Evolutionary conservation across 2,329 filamentous ascomycete species (phyloP).

Genomic region (Falciphora oryzae): DNA sequence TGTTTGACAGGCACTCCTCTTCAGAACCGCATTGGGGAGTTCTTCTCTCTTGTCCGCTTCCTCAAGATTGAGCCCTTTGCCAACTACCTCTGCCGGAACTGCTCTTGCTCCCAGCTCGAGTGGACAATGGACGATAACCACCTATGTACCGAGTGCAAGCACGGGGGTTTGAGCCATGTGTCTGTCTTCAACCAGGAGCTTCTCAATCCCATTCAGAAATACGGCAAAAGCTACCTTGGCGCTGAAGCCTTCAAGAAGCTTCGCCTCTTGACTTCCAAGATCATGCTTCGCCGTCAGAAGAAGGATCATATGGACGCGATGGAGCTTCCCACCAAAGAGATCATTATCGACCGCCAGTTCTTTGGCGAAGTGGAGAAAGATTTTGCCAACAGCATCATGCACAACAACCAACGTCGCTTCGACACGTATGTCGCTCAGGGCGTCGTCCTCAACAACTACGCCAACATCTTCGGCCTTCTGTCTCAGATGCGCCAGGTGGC

Average conservation of each 20-base stretch:
- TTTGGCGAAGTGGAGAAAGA: slow-evolving; percentile 96
- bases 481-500: slow-evolving; percentile 99
- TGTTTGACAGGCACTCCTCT: slow-evolving; percentile 92
- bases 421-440: slow-evolving; percentile 93
- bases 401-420: slow-evolving; percentile 79
- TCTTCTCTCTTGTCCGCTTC: slow-evolving; percentile 91
- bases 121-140: slow-evolving; percentile 71
- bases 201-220: slow-evolving; percentile 71
- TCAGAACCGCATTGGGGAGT: slow-evolving; percentile 95
- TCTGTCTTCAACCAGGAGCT: slow-evolving; percentile 70
- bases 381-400: slow-evolving; percentile 94
- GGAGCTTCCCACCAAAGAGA: slow-evolving; percentile 93
- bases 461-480: slow-evolving; percentile 97
- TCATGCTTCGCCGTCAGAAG: slow-evolving; percentile 95
- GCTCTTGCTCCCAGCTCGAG: slow-evolving; percentile 72
- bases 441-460: slow-evolving; percentile 94
- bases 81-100: slow-evolving; percentile 89
- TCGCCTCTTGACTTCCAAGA: slow-evolving; percentile 80
- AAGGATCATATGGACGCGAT: slow-evolving; percentile 89
- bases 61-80: slow-evolving; percentile 84
- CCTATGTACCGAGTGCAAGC: slow-evolving; percentile 62
- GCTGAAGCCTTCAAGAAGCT: slow-evolving; percentile 72
- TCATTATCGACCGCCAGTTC: slow-evolving; percentile 88
- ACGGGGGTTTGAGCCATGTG: slow-evolving; percentile 46
- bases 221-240: slow-evolving; percentile 56